Base-by-base conservation (phyloP, 352 stramenopile genomes). In the Globisporangium rhizosaccharum region DNA sequence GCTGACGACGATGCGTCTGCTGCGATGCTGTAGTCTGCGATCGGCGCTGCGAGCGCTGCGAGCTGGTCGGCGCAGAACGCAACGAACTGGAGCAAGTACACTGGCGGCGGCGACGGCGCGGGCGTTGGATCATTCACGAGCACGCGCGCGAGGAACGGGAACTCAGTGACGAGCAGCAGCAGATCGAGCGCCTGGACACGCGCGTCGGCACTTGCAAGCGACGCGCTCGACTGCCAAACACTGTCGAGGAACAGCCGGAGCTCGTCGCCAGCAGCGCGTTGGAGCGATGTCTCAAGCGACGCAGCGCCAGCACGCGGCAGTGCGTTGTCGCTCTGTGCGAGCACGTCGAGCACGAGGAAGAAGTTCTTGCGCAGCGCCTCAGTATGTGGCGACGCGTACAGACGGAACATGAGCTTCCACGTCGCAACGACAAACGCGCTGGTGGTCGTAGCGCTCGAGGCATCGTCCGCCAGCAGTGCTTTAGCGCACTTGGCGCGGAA, bases 281-380 rank as follows among this genome's bases (percentile, higher is more conserved):
- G 61, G 50, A 82, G 59, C 28, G 53, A 48, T 9, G 37, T 66
- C 1, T 14, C 12, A 25, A 53, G 10, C 15, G 50, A 48, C 15
- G 50, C 56, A 30, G 39, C 26, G 10, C 25, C 51, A 18, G 20
- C 37, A 17, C 10, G 20, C 2, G 44, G 54, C 36, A 36, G 46
- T n/a, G 57, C 26, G 53, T 67, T n/a, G n/a, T n/a, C 62, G 48
- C 59, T 56, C 28, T 72, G 56, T 12, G 72, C 63, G 7, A 93
- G 56, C 41, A 72, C 65, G 28, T 80, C 66, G n/a, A 89, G 66
- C 23, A 89, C 79, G 45, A 86, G 55, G 12, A 73, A 68, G 30
- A 93, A 63, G 59, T 87, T 88, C 69, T 93, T 93, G 54, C 76
- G 75, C 58, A 91, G 57, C 11, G 69, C 62, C 42, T 74, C 64